Percentiles rank a stretch among this genome's conserved stretches.
Conservation (phyloP, 345 rosid species). For the Conringia planisiliqua region DNA sequence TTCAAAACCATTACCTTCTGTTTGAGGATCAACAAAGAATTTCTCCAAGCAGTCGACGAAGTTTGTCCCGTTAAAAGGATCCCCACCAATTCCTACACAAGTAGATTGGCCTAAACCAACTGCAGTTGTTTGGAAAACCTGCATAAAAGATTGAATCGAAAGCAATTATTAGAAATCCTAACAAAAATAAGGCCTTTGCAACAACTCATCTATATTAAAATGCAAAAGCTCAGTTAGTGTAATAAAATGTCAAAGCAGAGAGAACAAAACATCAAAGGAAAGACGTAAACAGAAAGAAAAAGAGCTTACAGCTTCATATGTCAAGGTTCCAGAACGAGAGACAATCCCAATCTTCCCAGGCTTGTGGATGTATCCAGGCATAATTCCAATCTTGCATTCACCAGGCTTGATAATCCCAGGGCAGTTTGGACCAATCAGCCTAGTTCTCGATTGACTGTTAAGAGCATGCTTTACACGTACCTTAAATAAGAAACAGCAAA, state of each 20-base stretch:
- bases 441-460: slow-evolving; percentile 82
- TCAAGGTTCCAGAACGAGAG: slow-evolving; percentile 95
- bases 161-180: background rate
- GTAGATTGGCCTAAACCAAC: slow-evolving; percentile 97
- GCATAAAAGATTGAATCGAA: slow-evolving; percentile 1
- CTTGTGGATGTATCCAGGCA: slow-evolving; percentile 99
- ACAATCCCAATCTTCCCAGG: slow-evolving; percentile 95
- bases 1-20: slow-evolving; percentile 64
- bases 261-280: background rate
- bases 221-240: background rate
- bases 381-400: slow-evolving; percentile 92
- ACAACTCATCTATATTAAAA: background rate
- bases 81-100: slow-evolving; percentile 96
- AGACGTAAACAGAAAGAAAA: background rate
- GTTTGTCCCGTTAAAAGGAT: slow-evolving; percentile 97
- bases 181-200: background rate
- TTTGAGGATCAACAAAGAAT: slow-evolving; percentile 86
- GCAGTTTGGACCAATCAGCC: slow-evolving; percentile 94
- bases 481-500: slow-evolving; percentile 33
- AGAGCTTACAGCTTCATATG: slow-evolving; percentile 92
- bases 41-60: slow-evolving; percentile 83
- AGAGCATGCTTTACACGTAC: slow-evolving; percentile 92
- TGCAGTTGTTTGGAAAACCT: slow-evolving; percentile 98
- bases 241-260: background rate
- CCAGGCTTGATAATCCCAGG: slow-evolving; percentile 97